Base-by-base conservation (phyloP, 768 basidiomycete genomes). In the Butyriboletus loyo region DNA sequence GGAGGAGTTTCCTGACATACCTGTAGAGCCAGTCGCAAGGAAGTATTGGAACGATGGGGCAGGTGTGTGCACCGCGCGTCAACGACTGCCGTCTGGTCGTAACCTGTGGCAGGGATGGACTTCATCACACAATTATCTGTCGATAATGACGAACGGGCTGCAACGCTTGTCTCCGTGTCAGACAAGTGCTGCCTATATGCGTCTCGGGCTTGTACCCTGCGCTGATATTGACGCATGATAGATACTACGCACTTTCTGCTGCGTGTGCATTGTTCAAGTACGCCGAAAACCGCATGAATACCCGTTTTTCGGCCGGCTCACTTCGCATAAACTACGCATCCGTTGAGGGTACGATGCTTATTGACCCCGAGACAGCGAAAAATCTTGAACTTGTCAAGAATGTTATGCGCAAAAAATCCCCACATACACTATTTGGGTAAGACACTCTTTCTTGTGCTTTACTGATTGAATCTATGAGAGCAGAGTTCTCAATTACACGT, bases 271-370 rank as follows among this genome's bases (percentile, higher is more conserved):
- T 98, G 15, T 93, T 98, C 77, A 92, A 92, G 66, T 83, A 91
- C 60, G 78, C 86, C 21, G 90, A 95, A 63, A 70, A 71, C 2
- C 80, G 81, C 45, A 69, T 88, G 46, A 87, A 89, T 57, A 82
- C 79, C 0, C 80, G 83, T 14, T 98, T 89, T 65, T 78, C 89
- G 1, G 68, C 78, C 0, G 75, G 72, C 4, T 91, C 91, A 9
- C 73, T 93, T 22, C 79, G 84, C 31, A 90, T 93, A 49, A 77
- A 82, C 21, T 94, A 88, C 62, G 74, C 82, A 1, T 82, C 89
- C 2, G 84, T 89, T 0, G 90, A 95, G 65, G 95, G 95, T 0
- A 95, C 92, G 0, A 90, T 98, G 88, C 80, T 97, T 79, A 88
- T 99, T 57, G 97, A 98, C 64, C 79, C 85, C 0, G 94, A 94